Conservation (phyloP, 2,329 filamentous ascomycete species). For the Rhynchosporium secalis region DNA sequence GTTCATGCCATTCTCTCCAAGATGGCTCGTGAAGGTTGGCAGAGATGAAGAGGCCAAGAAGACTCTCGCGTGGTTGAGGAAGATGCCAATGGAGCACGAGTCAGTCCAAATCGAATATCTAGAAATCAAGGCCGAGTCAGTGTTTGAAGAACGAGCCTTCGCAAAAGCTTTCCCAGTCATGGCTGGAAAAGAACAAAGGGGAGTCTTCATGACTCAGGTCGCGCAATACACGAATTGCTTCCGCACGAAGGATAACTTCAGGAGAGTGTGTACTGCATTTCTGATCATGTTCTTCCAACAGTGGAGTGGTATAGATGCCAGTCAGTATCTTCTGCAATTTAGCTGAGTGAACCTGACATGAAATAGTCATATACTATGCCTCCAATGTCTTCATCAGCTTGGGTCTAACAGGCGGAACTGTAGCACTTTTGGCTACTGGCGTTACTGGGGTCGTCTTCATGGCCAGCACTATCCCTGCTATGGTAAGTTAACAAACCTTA, state of each 20-base stretch:
- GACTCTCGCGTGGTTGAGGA: constrained; percentile 55
- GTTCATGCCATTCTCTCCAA: constrained; percentile 56
- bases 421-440: constrained; percentile 63
- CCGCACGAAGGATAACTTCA: constrained; percentile 32
- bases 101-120: constrained; percentile 5
- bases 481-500: constrained; percentile 35
- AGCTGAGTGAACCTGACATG: neutral
- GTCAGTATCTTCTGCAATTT: neutral
- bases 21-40: constrained; percentile 56
- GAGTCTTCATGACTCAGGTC: neutral
- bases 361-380: constrained; percentile 53
- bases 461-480: constrained; percentile 63
- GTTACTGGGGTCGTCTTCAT: constrained; percentile 71
- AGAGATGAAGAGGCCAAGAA: constrained; percentile 48
- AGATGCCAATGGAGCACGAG: constrained; percentile 41
- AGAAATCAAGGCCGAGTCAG: constrained; percentile 35
- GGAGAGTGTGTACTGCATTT: constrained; percentile 57
- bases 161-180: constrained; percentile 53
- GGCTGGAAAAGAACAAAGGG: neutral
- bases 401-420: constrained; percentile 45
- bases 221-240: constrained; percentile 33
- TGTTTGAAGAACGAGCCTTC: constrained; percentile 59
- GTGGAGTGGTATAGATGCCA: constrained; percentile 43
- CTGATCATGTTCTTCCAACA: constrained; percentile 46
- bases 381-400: constrained; percentile 56